Evolutionary conservation across 306 rosid species (phyloP).

Genomic region (Cicer arietinum): DNA sequence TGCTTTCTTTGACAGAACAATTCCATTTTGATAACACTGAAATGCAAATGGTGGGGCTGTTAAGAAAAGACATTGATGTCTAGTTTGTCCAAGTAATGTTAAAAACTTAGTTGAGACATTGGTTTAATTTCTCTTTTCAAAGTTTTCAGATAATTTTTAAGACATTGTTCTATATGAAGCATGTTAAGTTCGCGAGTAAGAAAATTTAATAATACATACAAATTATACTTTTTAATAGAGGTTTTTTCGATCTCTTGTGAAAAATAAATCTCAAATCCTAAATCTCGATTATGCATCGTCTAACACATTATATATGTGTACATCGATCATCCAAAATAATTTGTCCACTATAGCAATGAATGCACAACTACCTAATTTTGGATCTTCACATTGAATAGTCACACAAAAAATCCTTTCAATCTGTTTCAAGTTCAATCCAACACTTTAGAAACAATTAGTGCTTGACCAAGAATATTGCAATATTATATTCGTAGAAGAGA

Average conservation of each 20-base stretch:
- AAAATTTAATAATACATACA: no score
- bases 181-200: no score
- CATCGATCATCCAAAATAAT: background rate
- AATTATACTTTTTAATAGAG: no score
- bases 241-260: background rate
- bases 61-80: constrained; percentile 36
- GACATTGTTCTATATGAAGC: background rate
- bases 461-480: constrained; percentile 7
- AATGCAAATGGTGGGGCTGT: constrained; percentile 39
- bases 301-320: background rate
- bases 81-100: background rate
- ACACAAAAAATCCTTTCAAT: constrained; percentile 17
- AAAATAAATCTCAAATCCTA: background rate
- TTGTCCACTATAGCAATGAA: constrained; percentile 20
- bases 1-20: constrained; percentile 46
- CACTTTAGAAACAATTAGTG: background rate
- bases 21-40: constrained; percentile 23
- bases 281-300: background rate
- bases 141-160: background rate
- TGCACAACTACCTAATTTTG: constrained; percentile 30
- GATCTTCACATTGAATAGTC: constrained; percentile 16
- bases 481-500: background rate
- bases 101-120: constrained; percentile 3
- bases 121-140: background rate
- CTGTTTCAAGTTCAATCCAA: constrained; percentile 10